These are phyloP conservation scores for Beauveria scarabaeidicola DNA, from an alignment of 2,329 filamentous ascomycete species.

Conservation along the genomic window DNA sequence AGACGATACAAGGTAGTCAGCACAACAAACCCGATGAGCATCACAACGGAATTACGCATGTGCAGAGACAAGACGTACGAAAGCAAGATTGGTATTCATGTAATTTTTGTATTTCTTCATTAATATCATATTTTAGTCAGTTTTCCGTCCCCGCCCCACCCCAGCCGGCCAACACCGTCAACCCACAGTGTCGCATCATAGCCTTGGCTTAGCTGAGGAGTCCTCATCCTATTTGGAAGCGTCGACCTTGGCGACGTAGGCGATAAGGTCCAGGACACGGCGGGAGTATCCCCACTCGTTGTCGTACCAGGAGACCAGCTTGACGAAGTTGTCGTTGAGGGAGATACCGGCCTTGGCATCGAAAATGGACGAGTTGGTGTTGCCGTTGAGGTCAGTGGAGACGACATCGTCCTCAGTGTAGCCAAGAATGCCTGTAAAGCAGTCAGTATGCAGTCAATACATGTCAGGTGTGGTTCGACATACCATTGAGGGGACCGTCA, in stretches of 20 bases:
- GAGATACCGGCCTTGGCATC: constrained; percentile 99
- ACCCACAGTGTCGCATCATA: constrained; percentile 17
- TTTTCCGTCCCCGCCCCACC: constrained; percentile 10
- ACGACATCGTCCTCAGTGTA: constrained; percentile 98
- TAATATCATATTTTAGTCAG: constrained; percentile 12
- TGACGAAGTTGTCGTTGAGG: constrained; percentile 97
- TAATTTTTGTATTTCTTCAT: constrained; percentile 14
- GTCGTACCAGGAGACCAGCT: constrained; percentile 97
- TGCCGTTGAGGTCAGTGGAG: constrained; percentile 87
- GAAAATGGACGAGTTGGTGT: constrained; percentile 93
- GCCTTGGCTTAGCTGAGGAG: constrained; percentile 9
- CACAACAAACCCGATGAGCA: neutral
- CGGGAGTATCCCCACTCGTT: constrained; percentile 99
- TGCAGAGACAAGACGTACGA: no score
- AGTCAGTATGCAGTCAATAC: constrained; percentile 12
- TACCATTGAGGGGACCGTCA: constrained; percentile 78
- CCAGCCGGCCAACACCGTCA: constrained; percentile 9
- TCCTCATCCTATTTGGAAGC: constrained; percentile 37
- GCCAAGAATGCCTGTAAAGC: constrained; percentile 61
- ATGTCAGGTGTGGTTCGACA: constrained; percentile 19
- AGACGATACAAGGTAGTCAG: no score
- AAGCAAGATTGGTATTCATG: neutral
- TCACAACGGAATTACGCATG: neutral
- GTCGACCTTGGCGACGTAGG: constrained; percentile 74
- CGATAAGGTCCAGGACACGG: constrained; percentile 76